Conservation (phyloP, 257 asterid species). For the Leonotis leonurus region DNA sequence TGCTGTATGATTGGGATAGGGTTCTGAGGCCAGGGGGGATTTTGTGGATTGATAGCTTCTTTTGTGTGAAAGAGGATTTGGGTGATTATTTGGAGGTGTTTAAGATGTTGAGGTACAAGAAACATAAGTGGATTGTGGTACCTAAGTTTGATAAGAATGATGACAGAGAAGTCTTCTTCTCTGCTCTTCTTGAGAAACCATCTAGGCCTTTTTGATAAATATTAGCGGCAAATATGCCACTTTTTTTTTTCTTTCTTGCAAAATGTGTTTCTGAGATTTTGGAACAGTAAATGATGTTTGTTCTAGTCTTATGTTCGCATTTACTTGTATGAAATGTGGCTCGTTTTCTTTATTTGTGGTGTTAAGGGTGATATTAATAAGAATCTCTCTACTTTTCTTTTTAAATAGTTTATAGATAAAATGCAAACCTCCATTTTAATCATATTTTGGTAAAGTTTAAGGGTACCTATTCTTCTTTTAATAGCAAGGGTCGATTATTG, state of each 20-base stretch:
- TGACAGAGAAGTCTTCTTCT: constrained; percentile 48
- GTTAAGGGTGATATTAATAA: too few relatives aligned
- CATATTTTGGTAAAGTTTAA: too few relatives aligned
- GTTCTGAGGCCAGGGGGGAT: constrained; percentile 71
- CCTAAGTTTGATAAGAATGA: constrained; percentile 46
- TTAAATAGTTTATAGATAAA: too few relatives aligned
- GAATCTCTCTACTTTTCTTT: too few relatives aligned
- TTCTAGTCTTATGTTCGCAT: too few relatives aligned
- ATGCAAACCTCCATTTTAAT: too few relatives aligned
- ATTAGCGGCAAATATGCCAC: neutral
- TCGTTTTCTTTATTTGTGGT: too few relatives aligned
- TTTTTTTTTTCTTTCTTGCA: neutral
- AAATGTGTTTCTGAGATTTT: too few relatives aligned
- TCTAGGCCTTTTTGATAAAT: constrained; percentile 39
- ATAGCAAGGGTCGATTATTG: too few relatives aligned
- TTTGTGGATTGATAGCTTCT: constrained; percentile 62
- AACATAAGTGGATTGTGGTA: constrained; percentile 48
- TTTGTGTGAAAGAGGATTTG: constrained; percentile 52
- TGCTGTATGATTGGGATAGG: constrained; percentile 59
- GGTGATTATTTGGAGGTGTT: constrained; percentile 43
- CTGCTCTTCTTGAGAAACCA: constrained; percentile 71
- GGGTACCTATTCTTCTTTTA: too few relatives aligned
- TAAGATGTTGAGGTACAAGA: constrained; percentile 43
- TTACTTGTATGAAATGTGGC: too few relatives aligned
- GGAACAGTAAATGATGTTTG: too few relatives aligned